A percentile compares a stretch with the other conserved stretches of the same genome.
Evolutionary conservation across 345 rosid genomes (phyloP).

Genomic region (Eucalyptus polyanthemos): DNA sequence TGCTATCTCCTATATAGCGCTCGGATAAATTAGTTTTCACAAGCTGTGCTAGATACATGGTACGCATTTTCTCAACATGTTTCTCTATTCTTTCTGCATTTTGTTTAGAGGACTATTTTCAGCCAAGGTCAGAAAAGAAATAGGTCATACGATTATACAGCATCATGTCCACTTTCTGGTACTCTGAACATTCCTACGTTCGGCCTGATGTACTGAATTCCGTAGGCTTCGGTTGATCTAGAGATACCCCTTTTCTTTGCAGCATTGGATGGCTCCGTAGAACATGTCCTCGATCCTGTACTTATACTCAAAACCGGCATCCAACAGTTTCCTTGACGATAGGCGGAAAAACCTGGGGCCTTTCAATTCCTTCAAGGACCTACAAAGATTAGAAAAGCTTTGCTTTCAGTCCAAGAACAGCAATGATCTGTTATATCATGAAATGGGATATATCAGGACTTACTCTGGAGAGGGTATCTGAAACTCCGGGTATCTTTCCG

Average conservation of each 20-base stretch:
- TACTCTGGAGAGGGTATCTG: constrained; percentile 3
- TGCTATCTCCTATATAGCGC: background rate
- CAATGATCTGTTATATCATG: background rate
- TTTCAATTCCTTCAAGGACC: background rate
- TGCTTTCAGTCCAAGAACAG: background rate
- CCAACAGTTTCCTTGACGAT: constrained; percentile 19
- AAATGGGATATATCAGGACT: background rate
- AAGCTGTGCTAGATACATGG: background rate
- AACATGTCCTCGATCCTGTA: constrained; percentile 15
- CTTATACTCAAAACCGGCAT: constrained; percentile 20
- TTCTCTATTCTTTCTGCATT: background rate
- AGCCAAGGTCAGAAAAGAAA: background rate
- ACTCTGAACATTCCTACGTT: background rate
- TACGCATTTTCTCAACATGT: background rate
- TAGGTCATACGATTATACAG: accelerated
- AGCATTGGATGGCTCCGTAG: constrained; percentile 11
- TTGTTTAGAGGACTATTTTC: background rate
- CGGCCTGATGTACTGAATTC: background rate
- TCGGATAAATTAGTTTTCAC: background rate
- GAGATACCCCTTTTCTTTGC: constrained; percentile 16
- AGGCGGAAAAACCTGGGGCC: background rate
- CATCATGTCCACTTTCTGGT: background rate
- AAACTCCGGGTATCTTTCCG: constrained; percentile 11
- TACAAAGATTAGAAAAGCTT: background rate
- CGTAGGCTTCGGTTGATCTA: background rate